Conservation (phyloP, 2,329 filamentous ascomycete genomes). For the Colletotrichum sp. region DNA sequence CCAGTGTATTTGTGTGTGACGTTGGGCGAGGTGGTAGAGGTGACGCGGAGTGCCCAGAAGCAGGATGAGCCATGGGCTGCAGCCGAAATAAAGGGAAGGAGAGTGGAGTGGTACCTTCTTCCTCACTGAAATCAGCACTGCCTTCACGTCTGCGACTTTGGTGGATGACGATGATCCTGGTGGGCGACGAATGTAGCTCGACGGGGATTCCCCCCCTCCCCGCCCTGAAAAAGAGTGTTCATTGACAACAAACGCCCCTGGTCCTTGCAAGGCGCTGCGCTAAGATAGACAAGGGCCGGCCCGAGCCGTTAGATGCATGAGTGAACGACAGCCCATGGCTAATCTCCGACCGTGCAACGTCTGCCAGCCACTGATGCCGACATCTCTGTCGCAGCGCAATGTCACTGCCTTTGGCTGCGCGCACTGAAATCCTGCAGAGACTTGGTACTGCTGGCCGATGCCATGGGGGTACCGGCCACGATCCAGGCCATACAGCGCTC, state of each 20-base stretch:
- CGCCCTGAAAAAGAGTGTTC: background rate
- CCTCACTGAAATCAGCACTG: too few relatives aligned
- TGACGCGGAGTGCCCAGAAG: too few relatives aligned
- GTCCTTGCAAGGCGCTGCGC: background rate
- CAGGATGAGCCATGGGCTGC: too few relatives aligned
- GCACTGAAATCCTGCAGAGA: too few relatives aligned
- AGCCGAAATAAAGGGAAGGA: background rate
- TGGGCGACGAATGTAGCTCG: background rate
- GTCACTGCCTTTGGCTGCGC: too few relatives aligned
- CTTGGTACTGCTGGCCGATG: too few relatives aligned
- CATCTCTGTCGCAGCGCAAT: background rate
- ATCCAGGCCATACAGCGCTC: background rate
- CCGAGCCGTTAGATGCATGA: background rate
- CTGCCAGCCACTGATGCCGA: background rate
- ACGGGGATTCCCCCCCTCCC: background rate
- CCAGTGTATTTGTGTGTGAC: background rate
- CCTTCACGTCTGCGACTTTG: background rate
- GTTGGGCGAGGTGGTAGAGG: background rate
- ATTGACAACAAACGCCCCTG: background rate
- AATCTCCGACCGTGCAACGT: background rate
- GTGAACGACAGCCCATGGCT: background rate
- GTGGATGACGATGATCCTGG: background rate
- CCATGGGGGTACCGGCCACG: too few relatives aligned
- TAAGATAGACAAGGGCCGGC: too few relatives aligned
- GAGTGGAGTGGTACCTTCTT: background rate